Percentiles rank a stretch among this genome's conserved stretches.
Evolutionary conservation across 495 filamentous ascomycete genomes (phyloP).

Genomic region (Aspergillus sclerotioniger): DNA sequence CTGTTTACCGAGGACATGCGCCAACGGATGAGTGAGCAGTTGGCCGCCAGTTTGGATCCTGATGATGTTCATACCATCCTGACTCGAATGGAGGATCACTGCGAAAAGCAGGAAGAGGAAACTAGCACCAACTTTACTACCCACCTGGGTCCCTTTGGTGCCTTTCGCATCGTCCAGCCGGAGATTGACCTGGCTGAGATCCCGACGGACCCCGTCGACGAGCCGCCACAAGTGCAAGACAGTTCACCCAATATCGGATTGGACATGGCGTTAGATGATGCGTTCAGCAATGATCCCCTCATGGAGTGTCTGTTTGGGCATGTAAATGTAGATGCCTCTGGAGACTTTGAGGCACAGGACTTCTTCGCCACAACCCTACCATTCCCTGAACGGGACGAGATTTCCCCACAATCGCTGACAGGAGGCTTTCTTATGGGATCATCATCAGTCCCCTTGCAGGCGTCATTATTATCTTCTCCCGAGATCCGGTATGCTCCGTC

Average conservation of each 20-base stretch:
- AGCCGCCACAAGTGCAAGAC: neutral
- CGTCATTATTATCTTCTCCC: neutral
- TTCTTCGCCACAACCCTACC: neutral
- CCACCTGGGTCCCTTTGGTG: constrained; percentile 9
- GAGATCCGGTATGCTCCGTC: constrained; percentile 6
- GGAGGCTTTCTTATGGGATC: neutral
- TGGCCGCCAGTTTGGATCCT: constrained; percentile 18
- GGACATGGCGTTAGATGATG: neutral
- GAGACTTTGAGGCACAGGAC: neutral
- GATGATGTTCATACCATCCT: constrained; percentile 17
- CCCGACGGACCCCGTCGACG: neutral
- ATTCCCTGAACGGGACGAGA: neutral
- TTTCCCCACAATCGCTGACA: neutral
- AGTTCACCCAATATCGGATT: neutral
- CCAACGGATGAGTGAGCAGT: constrained; percentile 24
- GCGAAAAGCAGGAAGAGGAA: constrained; percentile 1
- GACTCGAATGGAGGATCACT: constrained; percentile 17
- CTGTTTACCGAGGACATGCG: constrained; percentile 25
- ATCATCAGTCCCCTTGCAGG: neutral
- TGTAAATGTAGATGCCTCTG: neutral
- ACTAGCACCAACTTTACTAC: neutral
- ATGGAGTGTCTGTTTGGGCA: constrained; percentile 4
- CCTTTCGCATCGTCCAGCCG: neutral
- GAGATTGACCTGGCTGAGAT: neutral
- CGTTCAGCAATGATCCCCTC: neutral